Evolutionary conservation across 176 grass and related monocot species (phyloP), one percentile per base, ranked within the genome.

Genomic region (Hordeum vulgare): DNA sequence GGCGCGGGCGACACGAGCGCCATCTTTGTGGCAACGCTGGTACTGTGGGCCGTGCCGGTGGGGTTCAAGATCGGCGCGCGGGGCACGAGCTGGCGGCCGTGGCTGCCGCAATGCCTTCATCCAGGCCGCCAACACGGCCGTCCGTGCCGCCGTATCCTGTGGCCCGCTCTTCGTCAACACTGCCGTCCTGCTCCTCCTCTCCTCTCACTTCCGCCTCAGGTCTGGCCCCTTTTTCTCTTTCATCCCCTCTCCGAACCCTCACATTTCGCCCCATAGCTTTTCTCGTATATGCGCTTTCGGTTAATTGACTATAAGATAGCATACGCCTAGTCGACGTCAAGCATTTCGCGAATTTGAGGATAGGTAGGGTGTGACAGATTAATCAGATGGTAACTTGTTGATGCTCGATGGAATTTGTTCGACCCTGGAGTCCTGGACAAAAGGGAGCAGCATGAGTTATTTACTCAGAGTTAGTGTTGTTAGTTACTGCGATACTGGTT

Each of bases 81-180:
- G 57, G 85, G 89, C 37, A 61, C 15, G 85, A 98, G 74, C 87
- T 93, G 47, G 74, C 78, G 12, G 80, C 84, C 15, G 74, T 96
- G n/a, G n/a, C n/a, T 62, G 91, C 88, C 63, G 87, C 85, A n/a
- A n/a, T 17, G 91, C 90, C 63, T 99, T 96, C 91, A 96, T 99
- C 87, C 93, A 99, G 76, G 82, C 81, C 11, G 93, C 96, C 29
- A 98, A 95, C 86, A 76, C 51, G 61, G 83, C 82, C 49, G 77
- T 94, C 14, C 93, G 89, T 71, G 81, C 79, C 42, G 76, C 91
- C 45, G 71, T 91, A 73, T 98, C 89, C 61, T 79, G 84, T 53
- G 90, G 88, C 72, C 90, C 96, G 23, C 83, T 96, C 78, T 88
- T 99, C 70, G 85, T 99, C 72, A 99, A 99, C 85, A 99, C 96